phyloP scores from a whole-genome alignment of 495 filamentous ascomycete genomes.

The Xylaria scruposa region DNA sequence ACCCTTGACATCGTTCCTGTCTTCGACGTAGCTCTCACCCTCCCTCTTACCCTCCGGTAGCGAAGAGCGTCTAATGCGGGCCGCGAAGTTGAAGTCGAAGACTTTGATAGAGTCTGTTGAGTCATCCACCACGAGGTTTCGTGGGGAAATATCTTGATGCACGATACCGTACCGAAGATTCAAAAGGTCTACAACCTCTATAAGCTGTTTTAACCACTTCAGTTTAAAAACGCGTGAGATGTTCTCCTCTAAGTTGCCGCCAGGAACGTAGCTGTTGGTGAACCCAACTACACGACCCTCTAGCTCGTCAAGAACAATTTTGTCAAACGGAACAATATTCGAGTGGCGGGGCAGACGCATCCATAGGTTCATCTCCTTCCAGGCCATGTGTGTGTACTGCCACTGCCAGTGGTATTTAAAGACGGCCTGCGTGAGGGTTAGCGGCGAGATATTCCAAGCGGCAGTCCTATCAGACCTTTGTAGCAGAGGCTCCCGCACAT shows the following conservation, averaged over 20 bases:
- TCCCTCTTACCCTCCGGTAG: not conserved
- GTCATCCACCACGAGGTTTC: not conserved
- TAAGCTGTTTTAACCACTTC: constrained; percentile 5
- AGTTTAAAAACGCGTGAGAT: constrained; percentile 9
- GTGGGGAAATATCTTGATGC: constrained; percentile 17
- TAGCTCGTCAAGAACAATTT: constrained; percentile 5
- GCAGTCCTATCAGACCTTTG: constrained; percentile 1
- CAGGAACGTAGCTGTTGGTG: not conserved
- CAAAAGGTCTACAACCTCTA: not conserved
- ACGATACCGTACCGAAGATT: not conserved
- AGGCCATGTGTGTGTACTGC: not conserved
- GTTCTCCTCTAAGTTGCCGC: not conserved
- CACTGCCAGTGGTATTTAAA: constrained; percentile 9
- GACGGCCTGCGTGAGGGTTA: not conserved
- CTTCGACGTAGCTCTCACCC: not conserved
- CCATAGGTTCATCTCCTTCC: constrained; percentile 11
- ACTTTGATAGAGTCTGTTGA: not conserved
- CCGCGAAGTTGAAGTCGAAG: constrained; percentile 10
- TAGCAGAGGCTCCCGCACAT: not conserved
- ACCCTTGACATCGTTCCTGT: constrained; percentile 6
- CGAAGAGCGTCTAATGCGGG: not conserved
- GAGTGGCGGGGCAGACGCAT: constrained; percentile 10
- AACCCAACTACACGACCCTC: constrained; percentile 7
- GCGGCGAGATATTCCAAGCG: not conserved
- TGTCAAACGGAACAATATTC: constrained; percentile 11